Evolutionary conservation across 2,329 filamentous ascomycete genomes (phyloP).

Genomic region (Epichloe baconii): DNA sequence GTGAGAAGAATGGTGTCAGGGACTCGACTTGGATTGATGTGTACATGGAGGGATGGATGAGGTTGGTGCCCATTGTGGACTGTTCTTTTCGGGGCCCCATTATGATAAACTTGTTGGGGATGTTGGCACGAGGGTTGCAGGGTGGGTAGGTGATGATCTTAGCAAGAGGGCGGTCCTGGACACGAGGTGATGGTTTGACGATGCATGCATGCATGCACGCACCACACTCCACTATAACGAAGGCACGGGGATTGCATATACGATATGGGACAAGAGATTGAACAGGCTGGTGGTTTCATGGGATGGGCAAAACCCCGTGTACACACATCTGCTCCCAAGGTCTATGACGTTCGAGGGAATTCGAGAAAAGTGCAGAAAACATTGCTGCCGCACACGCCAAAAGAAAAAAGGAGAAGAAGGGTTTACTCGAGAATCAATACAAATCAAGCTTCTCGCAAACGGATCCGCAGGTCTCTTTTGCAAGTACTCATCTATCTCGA

Average conservation of each 20-base stretch:
- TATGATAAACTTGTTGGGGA: conserved; percentile 70
- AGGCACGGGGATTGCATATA: too few species aligned
- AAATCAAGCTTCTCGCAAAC: conserved; percentile 21
- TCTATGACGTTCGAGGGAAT: too few species aligned
- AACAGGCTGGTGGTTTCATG: too few species aligned
- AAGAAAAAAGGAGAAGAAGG: not conserved
- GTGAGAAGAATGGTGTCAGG: conserved; percentile 35
- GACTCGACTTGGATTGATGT: conserved; percentile 68
- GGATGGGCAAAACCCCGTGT: too few species aligned
- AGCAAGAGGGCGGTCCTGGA: conserved; percentile 26
- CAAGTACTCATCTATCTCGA: conserved; percentile 12
- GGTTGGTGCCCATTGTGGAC: conserved; percentile 69
- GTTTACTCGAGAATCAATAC: conserved; percentile 13
- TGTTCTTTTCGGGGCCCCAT: conserved; percentile 62
- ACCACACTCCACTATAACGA: too few species aligned
- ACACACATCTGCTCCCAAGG: too few species aligned
- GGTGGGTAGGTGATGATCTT: conserved; percentile 56
- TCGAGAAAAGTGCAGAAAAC: too few species aligned
- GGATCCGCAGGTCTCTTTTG: conserved; percentile 15
- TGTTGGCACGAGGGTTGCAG: conserved; percentile 50
- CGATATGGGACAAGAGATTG: too few species aligned
- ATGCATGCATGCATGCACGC: not conserved
- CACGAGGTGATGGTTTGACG: conserved; percentile 3
- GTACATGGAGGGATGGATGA: conserved; percentile 75
- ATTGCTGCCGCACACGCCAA: not conserved